These are phyloP conservation scores for Mortierella sp. DNA, from an alignment of 371 early-diverging fungal species.

Conservation along the genomic window DNA sequence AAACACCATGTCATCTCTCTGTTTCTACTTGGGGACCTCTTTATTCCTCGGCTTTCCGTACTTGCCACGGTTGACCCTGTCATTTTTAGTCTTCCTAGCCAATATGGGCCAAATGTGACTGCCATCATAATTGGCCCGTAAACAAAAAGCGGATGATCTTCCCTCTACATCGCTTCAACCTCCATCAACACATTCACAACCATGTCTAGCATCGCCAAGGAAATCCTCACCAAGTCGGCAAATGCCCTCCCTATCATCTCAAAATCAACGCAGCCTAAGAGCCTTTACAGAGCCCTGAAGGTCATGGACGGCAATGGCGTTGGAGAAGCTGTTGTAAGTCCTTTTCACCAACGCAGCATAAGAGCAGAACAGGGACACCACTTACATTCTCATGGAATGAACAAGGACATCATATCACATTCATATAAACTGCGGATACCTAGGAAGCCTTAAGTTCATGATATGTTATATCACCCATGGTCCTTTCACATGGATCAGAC, in stretches of 20 bases:
- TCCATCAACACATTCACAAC: not conserved
- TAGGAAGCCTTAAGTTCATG: too few relatives aligned
- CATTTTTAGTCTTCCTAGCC: too few relatives aligned
- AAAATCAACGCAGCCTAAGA: constrained; percentile 44
- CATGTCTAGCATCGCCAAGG: constrained; percentile 54
- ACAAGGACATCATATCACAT: too few relatives aligned
- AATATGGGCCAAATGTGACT: too few relatives aligned
- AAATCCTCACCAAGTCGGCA: constrained; percentile 49
- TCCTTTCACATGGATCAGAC: too few relatives aligned
- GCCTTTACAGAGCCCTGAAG: constrained; percentile 47
- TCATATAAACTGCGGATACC: too few relatives aligned
- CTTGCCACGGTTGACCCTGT: too few relatives aligned
- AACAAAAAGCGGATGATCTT: not conserved
- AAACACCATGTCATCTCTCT: too few relatives aligned
- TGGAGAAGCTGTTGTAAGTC: constrained; percentile 53
- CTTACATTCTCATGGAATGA: too few relatives aligned
- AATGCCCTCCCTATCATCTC: constrained; percentile 46
- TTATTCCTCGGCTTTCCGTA: too few relatives aligned
- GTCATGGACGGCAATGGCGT: constrained; percentile 51
- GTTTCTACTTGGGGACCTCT: too few relatives aligned
- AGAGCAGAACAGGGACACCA: not conserved
- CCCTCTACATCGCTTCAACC: not conserved
- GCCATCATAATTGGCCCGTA: not conserved
- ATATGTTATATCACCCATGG: too few relatives aligned
- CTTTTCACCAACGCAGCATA: not conserved